Percentiles rank a stretch among this genome's conserved stretches.
These are phyloP conservation scores for Calocybe cyanea DNA, from an alignment of 768 basidiomycete genomes.

Conservation along the genomic window DNA sequence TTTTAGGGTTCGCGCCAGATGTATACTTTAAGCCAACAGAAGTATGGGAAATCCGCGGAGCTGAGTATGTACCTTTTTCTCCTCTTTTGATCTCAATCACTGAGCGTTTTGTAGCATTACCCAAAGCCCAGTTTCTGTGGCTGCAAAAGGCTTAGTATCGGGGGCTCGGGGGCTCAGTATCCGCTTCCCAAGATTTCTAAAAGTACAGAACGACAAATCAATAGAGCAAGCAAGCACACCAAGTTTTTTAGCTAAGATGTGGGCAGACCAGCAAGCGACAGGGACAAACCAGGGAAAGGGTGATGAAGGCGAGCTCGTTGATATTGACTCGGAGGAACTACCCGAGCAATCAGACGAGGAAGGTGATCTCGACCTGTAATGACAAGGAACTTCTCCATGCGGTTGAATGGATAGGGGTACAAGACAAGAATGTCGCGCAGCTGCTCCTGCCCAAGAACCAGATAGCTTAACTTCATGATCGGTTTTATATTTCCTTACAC, in stretches of 20 bases:
- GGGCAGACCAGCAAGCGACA: slow-evolving; percentile 53
- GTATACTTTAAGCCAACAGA: slow-evolving; percentile 69
- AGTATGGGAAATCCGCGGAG: slow-evolving; percentile 88
- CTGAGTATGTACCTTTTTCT: slow-evolving; percentile 46
- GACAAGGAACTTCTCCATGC: not conserved
- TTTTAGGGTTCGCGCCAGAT: slow-evolving; percentile 56
- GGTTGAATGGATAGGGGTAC: not conserved
- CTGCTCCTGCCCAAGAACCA: too few relatives aligned
- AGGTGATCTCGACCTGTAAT: not conserved
- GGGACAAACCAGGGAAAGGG: slow-evolving; percentile 29
- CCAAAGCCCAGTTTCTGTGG: slow-evolving; percentile 79
- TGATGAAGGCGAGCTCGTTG: slow-evolving; percentile 61
- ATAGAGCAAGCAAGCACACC: slow-evolving; percentile 72
- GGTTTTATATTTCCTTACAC: too few relatives aligned
- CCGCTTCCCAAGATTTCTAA: slow-evolving; percentile 86
- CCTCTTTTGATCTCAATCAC: not conserved
- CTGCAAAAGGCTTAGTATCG: slow-evolving; percentile 60
- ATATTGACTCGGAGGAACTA: slow-evolving; percentile 31
- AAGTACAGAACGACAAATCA: slow-evolving; percentile 66
- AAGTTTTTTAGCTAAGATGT: slow-evolving; percentile 67
- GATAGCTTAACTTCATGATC: too few relatives aligned
- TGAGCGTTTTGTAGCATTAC: slow-evolving; percentile 53
- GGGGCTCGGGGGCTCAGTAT: slow-evolving; percentile 66
- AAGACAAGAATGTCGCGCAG: too few relatives aligned
- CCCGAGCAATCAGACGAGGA: slow-evolving; percentile 23